Percentiles rank a stretch among this genome's conserved stretches.
phyloP scores from a whole-genome alignment of 352 stramenopile genomes.

The Globisporangium polare region DNA sequence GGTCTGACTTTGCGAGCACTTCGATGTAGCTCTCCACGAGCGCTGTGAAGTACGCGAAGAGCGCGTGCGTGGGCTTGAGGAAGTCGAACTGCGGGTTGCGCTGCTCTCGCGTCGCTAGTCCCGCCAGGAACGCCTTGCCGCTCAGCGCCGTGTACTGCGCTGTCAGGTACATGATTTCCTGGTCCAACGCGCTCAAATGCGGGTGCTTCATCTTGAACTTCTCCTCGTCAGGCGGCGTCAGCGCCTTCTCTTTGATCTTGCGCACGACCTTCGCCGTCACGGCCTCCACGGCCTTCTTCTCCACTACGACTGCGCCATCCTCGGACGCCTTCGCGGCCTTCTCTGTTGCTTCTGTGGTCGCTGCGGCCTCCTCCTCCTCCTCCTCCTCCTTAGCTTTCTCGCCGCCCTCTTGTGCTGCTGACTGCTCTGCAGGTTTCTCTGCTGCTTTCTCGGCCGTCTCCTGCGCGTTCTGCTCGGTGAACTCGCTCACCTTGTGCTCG shows the following conservation, averaged over 20 bases:
- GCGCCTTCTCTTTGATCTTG: conserved; percentile 91
- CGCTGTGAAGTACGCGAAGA: conserved; percentile 98
- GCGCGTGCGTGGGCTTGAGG: conserved; percentile 94
- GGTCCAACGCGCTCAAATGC: conserved; percentile 89
- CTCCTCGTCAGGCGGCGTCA: conserved; percentile 55
- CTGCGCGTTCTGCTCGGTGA: conserved; percentile 52
- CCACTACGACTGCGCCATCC: conserved; percentile 55
- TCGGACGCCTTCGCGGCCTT: conserved; percentile 18
- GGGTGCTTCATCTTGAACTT: conserved; percentile 88
- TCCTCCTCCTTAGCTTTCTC: conserved; percentile 6
- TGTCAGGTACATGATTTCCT: conserved; percentile 98
- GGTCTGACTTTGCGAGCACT: conserved; percentile 71
- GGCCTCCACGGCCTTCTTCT: conserved; percentile 82
- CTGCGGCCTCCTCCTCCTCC: not conserved
- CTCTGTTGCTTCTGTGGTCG: conserved; percentile 22
- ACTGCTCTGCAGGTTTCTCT: conserved; percentile 13
- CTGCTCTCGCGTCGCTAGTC: conserved; percentile 93
- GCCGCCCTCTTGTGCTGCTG: conserved; percentile 19
- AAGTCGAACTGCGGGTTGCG: conserved; percentile 98
- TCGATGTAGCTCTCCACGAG: conserved; percentile 96
- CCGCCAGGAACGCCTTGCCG: conserved; percentile 93
- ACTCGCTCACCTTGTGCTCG: conserved; percentile 93
- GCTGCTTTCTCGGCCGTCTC: conserved; percentile 2
- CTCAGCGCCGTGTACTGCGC: conserved; percentile 97
- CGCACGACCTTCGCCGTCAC: conserved; percentile 83